A percentile compares a stretch with the other conserved stretches of the same genome.
Evolutionary conservation across 495 filamentous ascomycete species (phyloP).

Genomic region (Durotheca rogersii): DNA sequence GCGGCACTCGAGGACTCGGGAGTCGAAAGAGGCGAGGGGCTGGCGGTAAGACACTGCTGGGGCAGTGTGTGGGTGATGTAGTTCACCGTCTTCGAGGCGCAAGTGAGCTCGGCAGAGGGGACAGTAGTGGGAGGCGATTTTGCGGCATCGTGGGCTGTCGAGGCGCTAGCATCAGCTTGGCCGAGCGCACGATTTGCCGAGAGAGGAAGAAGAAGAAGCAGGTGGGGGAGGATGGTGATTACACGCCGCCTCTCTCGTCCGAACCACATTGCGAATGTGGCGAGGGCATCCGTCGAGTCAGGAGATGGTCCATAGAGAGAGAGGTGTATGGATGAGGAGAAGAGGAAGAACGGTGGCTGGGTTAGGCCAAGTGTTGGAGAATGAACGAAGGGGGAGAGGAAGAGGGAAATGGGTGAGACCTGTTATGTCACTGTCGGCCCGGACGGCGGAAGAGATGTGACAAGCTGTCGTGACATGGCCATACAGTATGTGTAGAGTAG

Average conservation of each 20-base stretch:
- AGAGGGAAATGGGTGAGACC: neutral
- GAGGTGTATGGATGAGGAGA: neutral
- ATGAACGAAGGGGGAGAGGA: too few species aligned
- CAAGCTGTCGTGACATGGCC: too few species aligned
- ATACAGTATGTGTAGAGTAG: too few species aligned
- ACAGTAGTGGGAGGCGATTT: slow-evolving; percentile 5
- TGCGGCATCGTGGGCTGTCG: slow-evolving; percentile 22
- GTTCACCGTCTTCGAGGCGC: slow-evolving; percentile 69
- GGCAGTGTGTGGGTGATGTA: slow-evolving; percentile 78
- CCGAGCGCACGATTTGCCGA: slow-evolving; percentile 12
- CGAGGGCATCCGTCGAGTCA: slow-evolving; percentile 16
- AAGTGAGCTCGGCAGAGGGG: slow-evolving; percentile 40
- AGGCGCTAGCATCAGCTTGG: slow-evolving; percentile 16
- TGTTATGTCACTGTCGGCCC: neutral
- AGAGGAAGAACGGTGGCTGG: neutral
- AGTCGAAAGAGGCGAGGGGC: slow-evolving; percentile 29
- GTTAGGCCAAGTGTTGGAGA: too few species aligned
- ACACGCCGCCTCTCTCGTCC: slow-evolving; percentile 17
- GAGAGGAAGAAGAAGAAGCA: slow-evolving; percentile 16
- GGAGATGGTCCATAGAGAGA: slow-evolving; percentile 26
- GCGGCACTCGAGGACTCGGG: slow-evolving; percentile 23
- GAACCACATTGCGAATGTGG: slow-evolving; percentile 31
- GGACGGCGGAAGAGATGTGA: too few species aligned
- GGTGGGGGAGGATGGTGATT: slow-evolving; percentile 15
- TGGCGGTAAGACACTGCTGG: slow-evolving; percentile 68